Evolutionary conservation across 2,329 filamentous ascomycete species (phyloP), one percentile per base, ranked within the genome.

Genomic region (Neonectria magnoliae): DNA sequence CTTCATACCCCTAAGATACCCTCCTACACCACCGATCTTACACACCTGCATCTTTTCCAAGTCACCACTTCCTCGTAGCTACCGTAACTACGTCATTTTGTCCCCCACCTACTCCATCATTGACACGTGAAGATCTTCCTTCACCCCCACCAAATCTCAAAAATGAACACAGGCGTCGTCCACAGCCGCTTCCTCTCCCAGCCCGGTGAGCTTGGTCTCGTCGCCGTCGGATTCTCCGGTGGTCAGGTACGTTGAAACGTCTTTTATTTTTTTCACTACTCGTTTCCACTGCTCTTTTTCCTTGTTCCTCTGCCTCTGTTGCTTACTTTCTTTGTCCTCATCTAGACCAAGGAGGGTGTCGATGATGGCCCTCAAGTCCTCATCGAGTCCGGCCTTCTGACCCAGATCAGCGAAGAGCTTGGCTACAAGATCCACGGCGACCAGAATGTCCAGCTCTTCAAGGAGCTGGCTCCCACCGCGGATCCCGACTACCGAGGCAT

Each of bases 221-320:
- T 98, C 41, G 94, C 95, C 54, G 96, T 98, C 41, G 95, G 95
- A 68, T 99, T 98, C 84, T 97, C 94, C 58, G 95, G 95, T 71
- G 96, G 96, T 62, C 96, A 98, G 89, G 94, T 96, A 89, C 73
- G 85, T 75, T 5, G 22, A 7, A 22, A n/a, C 52, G 44, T 52
- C 53, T 42, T 36, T 8, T 54, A 29, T 36, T 29, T 33, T 57
- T 2, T 18, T 10, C 16, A 22, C 22, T 22, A 9, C 7, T 8
- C 1, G 7, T 18, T 3, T 3, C n/a, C 47, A 2, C 22, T 47
- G 4, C 22, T 27, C 13, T 25, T 9, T 13, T 13, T 27, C 13
- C 16, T 9, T 13, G 11, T n/a, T 14, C n/a, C 36, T 5, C 36
- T 5, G 29, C 5, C 6, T 20, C 10, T n/a, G 14, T 16, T 5